Evolutionary conservation across 2,329 filamentous ascomycete genomes (phyloP).

Genomic region (Ophiostoma novo-ulmi): DNA sequence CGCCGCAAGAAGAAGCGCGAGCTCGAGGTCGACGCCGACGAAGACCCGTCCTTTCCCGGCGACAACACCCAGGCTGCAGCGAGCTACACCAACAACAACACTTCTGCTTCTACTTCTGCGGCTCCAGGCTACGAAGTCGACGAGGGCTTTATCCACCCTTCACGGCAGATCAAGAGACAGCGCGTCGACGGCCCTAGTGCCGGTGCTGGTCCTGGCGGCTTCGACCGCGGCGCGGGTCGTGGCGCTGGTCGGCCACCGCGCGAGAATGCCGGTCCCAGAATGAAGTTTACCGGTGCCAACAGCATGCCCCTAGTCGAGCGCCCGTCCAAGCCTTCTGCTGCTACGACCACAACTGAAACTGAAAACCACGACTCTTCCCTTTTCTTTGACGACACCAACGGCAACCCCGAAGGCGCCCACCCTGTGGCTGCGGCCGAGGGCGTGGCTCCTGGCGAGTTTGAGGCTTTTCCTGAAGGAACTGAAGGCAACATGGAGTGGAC

Average conservation of each 20-base stretch:
- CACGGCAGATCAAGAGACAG: constrained; percentile 14
- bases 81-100: not conserved
- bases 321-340: not conserved
- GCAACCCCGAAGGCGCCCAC: not conserved
- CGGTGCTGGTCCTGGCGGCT: not conserved
- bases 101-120: not conserved
- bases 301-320: constrained; percentile 16
- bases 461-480: constrained; percentile 15
- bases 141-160: constrained; percentile 13
- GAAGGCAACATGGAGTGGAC: constrained; percentile 48
- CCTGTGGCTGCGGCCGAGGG: not conserved
- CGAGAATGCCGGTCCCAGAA: not conserved
- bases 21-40: constrained; percentile 30
- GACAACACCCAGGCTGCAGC: constrained; percentile 1
- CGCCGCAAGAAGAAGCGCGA: constrained; percentile 36
- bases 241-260: not conserved
- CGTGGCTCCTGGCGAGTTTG: not conserved
- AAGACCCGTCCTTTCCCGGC: constrained; percentile 15
- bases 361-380: not conserved
- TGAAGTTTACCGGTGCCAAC: constrained; percentile 22
- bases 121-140: not conserved
- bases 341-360: not conserved
- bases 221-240: not conserved
- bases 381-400: constrained; percentile 15
- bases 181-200: constrained; percentile 1